Conservation (phyloP, 2,329 filamentous ascomycete species). For the Aspergillus pseudoviridinutans region DNA sequence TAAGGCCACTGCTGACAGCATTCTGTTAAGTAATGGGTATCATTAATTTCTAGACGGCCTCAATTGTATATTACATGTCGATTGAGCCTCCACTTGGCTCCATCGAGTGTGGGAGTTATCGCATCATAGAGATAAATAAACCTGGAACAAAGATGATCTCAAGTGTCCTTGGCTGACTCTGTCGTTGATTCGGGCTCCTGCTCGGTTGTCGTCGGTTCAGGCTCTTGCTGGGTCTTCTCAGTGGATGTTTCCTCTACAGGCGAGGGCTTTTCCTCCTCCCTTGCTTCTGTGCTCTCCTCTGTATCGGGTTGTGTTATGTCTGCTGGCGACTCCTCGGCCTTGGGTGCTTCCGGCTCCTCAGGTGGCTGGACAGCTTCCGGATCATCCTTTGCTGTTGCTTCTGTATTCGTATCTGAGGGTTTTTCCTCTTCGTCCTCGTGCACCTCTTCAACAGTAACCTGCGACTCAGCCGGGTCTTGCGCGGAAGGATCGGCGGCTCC, state of each 20-base stretch:
- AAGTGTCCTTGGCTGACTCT: slow-evolving; percentile 11
- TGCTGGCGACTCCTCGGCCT: neutral
- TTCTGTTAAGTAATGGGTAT: slow-evolving; percentile 13
- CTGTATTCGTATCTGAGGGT: neutral
- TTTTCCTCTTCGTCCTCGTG: slow-evolving; percentile 14
- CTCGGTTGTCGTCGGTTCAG: slow-evolving; percentile 5
- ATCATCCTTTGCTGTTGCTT: slow-evolving; percentile 9
- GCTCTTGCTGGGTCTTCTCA: slow-evolving; percentile 6
- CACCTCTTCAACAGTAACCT: slow-evolving; percentile 17
- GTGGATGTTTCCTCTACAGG: neutral
- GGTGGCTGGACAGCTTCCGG: neutral
- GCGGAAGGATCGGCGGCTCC: neutral
- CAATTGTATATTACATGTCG: slow-evolving; percentile 19
- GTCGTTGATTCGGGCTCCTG: slow-evolving; percentile 3
- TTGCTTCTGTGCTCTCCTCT: slow-evolving; percentile 1
- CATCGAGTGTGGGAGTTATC: neutral
- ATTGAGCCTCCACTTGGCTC: neutral
- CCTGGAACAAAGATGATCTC: neutral
- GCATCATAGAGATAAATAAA: neutral
- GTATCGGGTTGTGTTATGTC: slow-evolving; percentile 1
- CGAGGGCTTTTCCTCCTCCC: neutral
- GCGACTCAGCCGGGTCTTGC: slow-evolving; percentile 9
- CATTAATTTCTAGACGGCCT: slow-evolving; percentile 14
- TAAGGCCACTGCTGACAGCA: neutral
- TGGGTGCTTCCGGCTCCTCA: neutral